These are phyloP conservation scores for Imleria badia DNA, from an alignment of 768 basidiomycete genomes.

Conservation along the genomic window DNA sequence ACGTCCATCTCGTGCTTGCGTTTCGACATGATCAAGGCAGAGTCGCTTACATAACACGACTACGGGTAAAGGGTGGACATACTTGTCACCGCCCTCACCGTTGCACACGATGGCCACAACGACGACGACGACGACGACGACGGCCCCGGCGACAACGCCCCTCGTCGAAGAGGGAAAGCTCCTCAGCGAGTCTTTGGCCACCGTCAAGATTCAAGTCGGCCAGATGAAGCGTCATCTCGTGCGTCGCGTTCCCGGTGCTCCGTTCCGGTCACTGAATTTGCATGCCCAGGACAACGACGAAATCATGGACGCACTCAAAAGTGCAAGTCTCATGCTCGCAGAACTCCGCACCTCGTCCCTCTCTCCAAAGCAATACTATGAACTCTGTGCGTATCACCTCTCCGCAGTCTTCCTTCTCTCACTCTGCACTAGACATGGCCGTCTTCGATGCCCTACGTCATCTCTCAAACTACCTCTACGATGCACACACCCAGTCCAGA, in stretches of 20 bases:
- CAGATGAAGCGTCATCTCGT: constrained; percentile 96
- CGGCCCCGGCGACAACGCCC: constrained; percentile 30
- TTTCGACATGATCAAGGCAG: constrained; percentile 44
- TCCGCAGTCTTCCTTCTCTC: not conserved
- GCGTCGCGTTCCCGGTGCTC: constrained; percentile 29
- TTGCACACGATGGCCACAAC: constrained; percentile 23
- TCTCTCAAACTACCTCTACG: constrained; percentile 94
- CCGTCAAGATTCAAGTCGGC: constrained; percentile 87
- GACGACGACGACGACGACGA: constrained; percentile 14
- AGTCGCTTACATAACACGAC: constrained; percentile 18
- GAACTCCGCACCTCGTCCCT: constrained; percentile 92
- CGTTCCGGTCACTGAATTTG: not conserved
- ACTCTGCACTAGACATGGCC: constrained; percentile 75
- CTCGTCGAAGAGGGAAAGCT: constrained; percentile 78
- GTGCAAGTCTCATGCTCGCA: constrained; percentile 95
- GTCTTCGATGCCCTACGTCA: constrained; percentile 96
- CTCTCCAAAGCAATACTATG: constrained; percentile 97
- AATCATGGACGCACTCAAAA: constrained; percentile 98
- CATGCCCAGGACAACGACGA: constrained; percentile 79
- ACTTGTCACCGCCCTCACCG: constrained; percentile 1
- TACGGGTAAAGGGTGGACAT: constrained; percentile 3
- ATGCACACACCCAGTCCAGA: constrained; percentile 86
- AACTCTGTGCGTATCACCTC: constrained; percentile 70
- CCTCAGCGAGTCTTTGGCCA: constrained; percentile 80
- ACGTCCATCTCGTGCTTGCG: constrained; percentile 45